Evolutionary conservation across 2,329 filamentous ascomycete genomes (phyloP).

Genomic region (Hymenoscyphus albidus): DNA sequence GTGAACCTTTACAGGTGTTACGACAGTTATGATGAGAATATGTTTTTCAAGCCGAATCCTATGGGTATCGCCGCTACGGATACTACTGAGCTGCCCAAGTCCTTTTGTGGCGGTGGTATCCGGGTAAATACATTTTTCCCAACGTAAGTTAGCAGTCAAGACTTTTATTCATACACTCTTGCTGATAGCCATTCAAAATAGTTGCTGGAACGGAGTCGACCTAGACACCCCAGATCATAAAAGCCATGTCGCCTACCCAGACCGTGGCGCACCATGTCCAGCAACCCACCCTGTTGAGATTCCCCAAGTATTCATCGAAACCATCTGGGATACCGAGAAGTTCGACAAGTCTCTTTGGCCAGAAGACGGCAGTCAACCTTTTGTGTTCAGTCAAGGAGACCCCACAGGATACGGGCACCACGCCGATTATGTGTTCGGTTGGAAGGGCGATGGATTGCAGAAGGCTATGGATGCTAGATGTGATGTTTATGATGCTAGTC

Average conservation of each 20-base stretch:
- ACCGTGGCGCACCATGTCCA: constrained; percentile 11
- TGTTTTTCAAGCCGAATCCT: constrained; percentile 31
- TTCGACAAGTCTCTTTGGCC: constrained; percentile 44
- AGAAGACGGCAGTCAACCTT: constrained; percentile 42
- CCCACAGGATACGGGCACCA: constrained; percentile 19
- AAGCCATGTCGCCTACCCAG: constrained; percentile 27
- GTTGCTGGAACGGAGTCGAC: constrained; percentile 22
- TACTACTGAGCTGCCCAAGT: constrained; percentile 37
- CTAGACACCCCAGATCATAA: constrained; percentile 19
- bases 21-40: constrained; percentile 13
- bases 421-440: constrained; percentile 12
- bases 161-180: not conserved
- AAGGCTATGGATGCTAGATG: constrained; percentile 28
- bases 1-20: constrained; percentile 15
- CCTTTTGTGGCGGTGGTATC: constrained; percentile 32
- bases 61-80: constrained; percentile 26
- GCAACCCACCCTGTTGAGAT: constrained; percentile 42
- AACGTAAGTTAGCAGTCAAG: constrained; percentile 5
- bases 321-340: constrained; percentile 44
- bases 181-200: not conserved
- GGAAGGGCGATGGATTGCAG: constrained; percentile 11
- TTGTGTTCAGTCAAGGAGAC: constrained; percentile 43
- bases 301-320: constrained; percentile 47
- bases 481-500: constrained; percentile 39
- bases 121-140: constrained; percentile 33